Evolutionary conservation across 164 flowering plant species (phyloP), one percentile per base, ranked within the genome.

Genomic region (Vitis amurensis): DNA sequence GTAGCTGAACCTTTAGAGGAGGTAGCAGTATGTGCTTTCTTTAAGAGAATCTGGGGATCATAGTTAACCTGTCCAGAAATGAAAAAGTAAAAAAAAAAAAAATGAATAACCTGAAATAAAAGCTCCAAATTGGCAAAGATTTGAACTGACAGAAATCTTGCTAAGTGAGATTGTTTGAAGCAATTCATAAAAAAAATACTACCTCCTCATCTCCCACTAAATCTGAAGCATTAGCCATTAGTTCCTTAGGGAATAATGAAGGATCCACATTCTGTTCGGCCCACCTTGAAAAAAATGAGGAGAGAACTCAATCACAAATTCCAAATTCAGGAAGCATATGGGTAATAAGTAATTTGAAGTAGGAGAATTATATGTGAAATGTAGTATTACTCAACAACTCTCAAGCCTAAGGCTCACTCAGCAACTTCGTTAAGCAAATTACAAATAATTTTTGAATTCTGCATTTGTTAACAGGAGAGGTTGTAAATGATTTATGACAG

Each of bases 1-100:
- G 97, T 92, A 64, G 99, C 99, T 27, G 99, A 94, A 76, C 99
- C 99, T 30, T 51, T 77, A 12, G 97, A 86, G 31, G 87, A 76
- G 50, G 97, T 92, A 68, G 91, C 87, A 63, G 95, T 90, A 85
- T 94, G 99, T 50, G 97, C 95, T 75, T 87, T 87, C 76, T 76
- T 82, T 61, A 94, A 49, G 30, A 94, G 92, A 76, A 78, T 80
- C 66, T 73, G 89, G 50, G 97, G 99, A 77, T 94, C 89, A 75
- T 82, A 74, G 63, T 81, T 77, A 60, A 87, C 94, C 97, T 94
- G 79, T 70, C 55, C 68, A 50, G 52, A 5, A 61, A 61, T 44
- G 50, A 48, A 57, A 7, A 23, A 4, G 37, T 4, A 55, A 60
- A n/a, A 63, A 16, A 48, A 16, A n/a, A n/a, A 27, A 8, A 63